A percentile compares a stretch with the other conserved stretches of the same genome.
Conservation (phyloP, 345 rosid species). For the Lepidium africanum region DNA sequence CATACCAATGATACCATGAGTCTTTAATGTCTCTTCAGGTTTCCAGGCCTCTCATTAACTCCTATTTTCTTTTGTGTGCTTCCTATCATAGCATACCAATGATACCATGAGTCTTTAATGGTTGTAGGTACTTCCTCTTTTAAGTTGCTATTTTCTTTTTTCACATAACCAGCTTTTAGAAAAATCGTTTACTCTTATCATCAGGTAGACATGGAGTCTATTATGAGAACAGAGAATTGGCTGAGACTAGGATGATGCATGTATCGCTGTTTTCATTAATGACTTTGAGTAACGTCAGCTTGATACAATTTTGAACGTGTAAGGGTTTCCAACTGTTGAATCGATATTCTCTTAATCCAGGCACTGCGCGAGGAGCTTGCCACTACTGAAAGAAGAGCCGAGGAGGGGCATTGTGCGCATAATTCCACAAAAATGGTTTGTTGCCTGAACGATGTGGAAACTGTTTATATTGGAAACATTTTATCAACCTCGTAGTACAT, state of each 20-base stretch:
- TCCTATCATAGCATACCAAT: not conserved
- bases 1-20: too few relatives aligned
- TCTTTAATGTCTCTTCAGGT: conserved; percentile 99
- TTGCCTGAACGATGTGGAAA: too few relatives aligned
- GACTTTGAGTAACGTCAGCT: not conserved
- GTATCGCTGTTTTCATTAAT: conserved; percentile 32
- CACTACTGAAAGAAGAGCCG: conserved; percentile 84
- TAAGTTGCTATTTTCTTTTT: not conserved
- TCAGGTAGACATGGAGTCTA: conserved; percentile 91
- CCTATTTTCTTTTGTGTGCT: not conserved
- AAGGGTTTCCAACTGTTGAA: conserved; percentile 10
- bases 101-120: not conserved
- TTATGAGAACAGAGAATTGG: conserved; percentile 92
- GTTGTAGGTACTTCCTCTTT: not conserved
- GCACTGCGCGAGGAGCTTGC: conserved; percentile 95
- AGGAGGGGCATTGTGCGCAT: conserved; percentile 90
- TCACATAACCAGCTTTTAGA: not conserved
- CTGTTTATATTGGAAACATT: too few relatives aligned
- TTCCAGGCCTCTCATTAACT: conserved; percentile 11
- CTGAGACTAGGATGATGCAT: conserved; percentile 99
- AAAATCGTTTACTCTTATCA: conserved; percentile 5
- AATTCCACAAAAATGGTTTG: too few relatives aligned
- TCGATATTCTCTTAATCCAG: conserved; percentile 31
- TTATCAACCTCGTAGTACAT: too few relatives aligned
- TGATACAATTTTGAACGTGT: not conserved